Percentiles rank a stretch among this genome's conserved stretches.
Conservation (phyloP, 208 protist genomes). For the Acanthamoeba triangularis region DNA sequence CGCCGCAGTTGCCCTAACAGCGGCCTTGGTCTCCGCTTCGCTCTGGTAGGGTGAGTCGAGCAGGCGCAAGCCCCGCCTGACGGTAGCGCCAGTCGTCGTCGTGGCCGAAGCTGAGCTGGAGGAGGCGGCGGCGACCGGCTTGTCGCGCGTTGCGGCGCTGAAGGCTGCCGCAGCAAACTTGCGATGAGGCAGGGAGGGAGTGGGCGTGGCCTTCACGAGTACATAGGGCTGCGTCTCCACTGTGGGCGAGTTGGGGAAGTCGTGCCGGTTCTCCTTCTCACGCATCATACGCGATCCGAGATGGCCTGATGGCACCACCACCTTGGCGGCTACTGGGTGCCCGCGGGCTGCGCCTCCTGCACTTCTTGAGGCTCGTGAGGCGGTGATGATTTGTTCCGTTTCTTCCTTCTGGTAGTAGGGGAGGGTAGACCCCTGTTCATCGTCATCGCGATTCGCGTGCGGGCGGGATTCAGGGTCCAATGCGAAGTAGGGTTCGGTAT, state of each 20-base stretch:
- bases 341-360: not conserved
- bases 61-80: not conserved
- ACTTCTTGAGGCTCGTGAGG: not conserved
- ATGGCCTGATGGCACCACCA: not conserved
- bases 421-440: not conserved
- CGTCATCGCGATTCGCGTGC: not conserved
- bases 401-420: not conserved
- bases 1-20: not conserved
- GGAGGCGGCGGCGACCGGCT: too few species aligned
- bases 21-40: not conserved
- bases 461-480: not conserved
- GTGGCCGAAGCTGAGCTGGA: too few species aligned
- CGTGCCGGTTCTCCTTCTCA: conserved; percentile 41
- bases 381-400: not conserved
- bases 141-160: not conserved
- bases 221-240: conserved; percentile 25
- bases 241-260: conserved; percentile 1
- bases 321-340: not conserved
- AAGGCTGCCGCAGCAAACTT: not conserved
- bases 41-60: not conserved
- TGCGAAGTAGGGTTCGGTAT: conserved; percentile 42
- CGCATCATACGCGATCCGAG: not conserved
- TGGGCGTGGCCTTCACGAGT: conserved; percentile 52
- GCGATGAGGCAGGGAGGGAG: not conserved
- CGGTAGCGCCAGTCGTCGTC: not conserved